phyloP scores from a whole-genome alignment of 345 rosid species.

The Populus davidiana region DNA sequence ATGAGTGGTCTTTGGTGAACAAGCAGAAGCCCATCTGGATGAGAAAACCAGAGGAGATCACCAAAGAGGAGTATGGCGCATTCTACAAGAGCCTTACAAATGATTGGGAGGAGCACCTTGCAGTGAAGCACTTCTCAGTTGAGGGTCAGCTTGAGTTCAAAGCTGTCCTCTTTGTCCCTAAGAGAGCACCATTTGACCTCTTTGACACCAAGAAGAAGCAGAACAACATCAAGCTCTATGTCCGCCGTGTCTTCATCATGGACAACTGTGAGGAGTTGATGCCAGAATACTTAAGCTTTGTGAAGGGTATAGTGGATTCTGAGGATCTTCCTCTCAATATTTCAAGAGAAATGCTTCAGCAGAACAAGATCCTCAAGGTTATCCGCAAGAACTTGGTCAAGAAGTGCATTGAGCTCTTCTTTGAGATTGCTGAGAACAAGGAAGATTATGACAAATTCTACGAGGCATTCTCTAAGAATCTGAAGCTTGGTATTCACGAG shows the following conservation, averaged over 20 bases:
- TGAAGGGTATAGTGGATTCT: slow-evolving; percentile 26
- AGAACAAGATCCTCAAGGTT: slow-evolving; percentile 27
- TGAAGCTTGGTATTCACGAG: slow-evolving; percentile 18
- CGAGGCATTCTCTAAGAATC: slow-evolving; percentile 19
- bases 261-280: slow-evolving; percentile 27
- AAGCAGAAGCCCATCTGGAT: slow-evolving; percentile 28
- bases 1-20: slow-evolving; percentile 22
- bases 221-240: slow-evolving; percentile 30
- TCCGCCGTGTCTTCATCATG: slow-evolving; percentile 26
- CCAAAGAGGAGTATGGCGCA: slow-evolving; percentile 23
- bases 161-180: slow-evolving; percentile 24
- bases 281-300: slow-evolving; percentile 18
- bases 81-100: slow-evolving; percentile 25
- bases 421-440: slow-evolving; percentile 25
- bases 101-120: slow-evolving; percentile 29
- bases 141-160: slow-evolving; percentile 30
- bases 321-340: slow-evolving; percentile 25
- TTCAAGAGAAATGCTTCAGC: slow-evolving; percentile 24
- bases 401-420: slow-evolving; percentile 28
- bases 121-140: slow-evolving; percentile 28
- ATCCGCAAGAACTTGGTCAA: slow-evolving; percentile 27
- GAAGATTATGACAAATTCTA: slow-evolving; percentile 22
- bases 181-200: slow-evolving; percentile 26
- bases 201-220: slow-evolving; percentile 24
- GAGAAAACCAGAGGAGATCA: slow-evolving; percentile 29